These are phyloP conservation scores for Neofusicoccum cordaticola DNA, from an alignment of 2,329 filamentous ascomycete species.

Conservation along the genomic window DNA sequence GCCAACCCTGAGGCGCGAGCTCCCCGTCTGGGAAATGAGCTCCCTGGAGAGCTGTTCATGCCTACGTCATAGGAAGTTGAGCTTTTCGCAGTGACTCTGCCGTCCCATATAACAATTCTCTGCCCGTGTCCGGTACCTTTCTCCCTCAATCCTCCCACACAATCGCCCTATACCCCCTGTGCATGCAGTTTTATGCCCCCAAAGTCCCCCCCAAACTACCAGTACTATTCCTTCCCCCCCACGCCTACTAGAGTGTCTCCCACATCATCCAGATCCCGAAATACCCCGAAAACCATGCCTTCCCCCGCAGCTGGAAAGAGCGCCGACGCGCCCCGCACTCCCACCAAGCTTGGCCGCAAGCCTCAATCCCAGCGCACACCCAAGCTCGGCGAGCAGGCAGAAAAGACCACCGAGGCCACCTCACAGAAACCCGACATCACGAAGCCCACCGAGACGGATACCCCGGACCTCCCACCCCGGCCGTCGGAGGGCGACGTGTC, in stretches of 20 bases:
- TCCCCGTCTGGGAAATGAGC: constrained; percentile 17
- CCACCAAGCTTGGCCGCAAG: constrained; percentile 50
- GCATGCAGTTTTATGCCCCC: constrained; percentile 47
- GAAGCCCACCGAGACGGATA: constrained; percentile 33
- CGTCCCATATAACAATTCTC: constrained; percentile 8
- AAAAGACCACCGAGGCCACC: not conserved
- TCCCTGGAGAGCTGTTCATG: constrained; percentile 2
- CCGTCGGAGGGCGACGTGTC: constrained; percentile 31
- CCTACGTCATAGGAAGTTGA: constrained; percentile 33
- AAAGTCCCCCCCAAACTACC: constrained; percentile 47
- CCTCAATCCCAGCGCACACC: constrained; percentile 37
- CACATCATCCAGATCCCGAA: constrained; percentile 25
- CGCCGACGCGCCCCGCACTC: constrained; percentile 47
- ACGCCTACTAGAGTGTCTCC: constrained; percentile 40
- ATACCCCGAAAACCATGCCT: constrained; percentile 39
- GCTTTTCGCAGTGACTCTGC: not conserved
- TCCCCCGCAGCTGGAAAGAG: constrained; percentile 51
- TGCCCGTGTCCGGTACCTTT: not conserved
- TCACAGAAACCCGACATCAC: not conserved
- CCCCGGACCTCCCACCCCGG: constrained; percentile 31
- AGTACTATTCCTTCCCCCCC: constrained; percentile 52
- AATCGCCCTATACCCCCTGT: constrained; percentile 25
- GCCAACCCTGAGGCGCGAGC: constrained; percentile 31
- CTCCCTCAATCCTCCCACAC: constrained; percentile 14
- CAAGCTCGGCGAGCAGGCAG: constrained; percentile 39